Base-by-base conservation (phyloP, 108 stramenopile genomes). In the Nitzschia inconspicua region DNA sequence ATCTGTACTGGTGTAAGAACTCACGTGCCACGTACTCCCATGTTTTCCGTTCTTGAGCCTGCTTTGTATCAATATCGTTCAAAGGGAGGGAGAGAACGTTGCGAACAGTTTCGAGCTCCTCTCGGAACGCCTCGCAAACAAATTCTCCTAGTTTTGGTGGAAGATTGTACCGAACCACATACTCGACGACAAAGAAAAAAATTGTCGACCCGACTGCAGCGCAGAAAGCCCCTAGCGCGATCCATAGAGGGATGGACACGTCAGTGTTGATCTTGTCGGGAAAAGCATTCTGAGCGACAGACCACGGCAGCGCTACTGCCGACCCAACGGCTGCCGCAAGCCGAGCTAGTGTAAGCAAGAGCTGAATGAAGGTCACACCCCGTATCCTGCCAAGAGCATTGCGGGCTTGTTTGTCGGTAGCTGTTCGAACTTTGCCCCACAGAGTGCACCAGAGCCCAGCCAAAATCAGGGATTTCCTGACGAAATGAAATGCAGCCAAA, bases 21-120 rank as follows among this genome's bases (percentile, higher is more conserved):
- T 65, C 70, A 23, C 48, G 47, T 37, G 70, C 70, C 2, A 65
- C 70, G 58, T 65, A 72, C 42, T 72, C 70, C 70, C 70, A 72
- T 7, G 64, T 36, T 36, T 35, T 20, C 13, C 57, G 42, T 26
- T 72, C 57, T 37, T 65, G 70, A 3, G 16, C 37, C 27, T 63
- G 44, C 28, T 39, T 59, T 30, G 70, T 30, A 10, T 65, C 64
- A 26, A 65, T 35, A 28, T 65, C 37, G 36, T 65, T 72, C 0
- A 22, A 13, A 2, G 62, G 20, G 2, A 34, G 25, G 4, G 39
- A 23, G 3, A 72, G 18, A 11, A 13, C 19, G 23, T 16, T 31
- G 24, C 52, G 43, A 46, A 59, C 36, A 11, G 13, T 23, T 28
- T 72, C 27, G 27, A 72, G 50, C 44, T 72, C 64, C 27, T 58